Evolutionary conservation across 257 asterid species (phyloP).

Genomic region (Avicennia marina): DNA sequence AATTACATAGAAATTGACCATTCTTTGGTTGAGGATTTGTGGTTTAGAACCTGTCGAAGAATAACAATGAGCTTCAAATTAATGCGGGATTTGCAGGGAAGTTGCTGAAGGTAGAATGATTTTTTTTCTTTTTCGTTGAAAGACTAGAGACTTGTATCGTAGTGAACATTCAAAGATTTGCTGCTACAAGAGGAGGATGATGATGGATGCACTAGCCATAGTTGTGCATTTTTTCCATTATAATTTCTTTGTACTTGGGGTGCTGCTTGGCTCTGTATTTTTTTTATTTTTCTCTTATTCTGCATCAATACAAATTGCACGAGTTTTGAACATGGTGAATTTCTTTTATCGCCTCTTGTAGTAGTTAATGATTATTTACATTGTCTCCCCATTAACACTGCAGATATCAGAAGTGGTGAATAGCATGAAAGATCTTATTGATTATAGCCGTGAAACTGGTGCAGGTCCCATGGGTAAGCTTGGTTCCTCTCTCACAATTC

Average conservation of each 20-base stretch:
- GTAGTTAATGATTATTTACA: neutral
- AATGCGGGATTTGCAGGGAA: too few relatives aligned
- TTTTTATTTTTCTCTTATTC: too few relatives aligned
- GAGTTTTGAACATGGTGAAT: neutral
- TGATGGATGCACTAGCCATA: neutral
- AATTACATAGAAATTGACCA: too few relatives aligned
- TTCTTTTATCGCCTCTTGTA: neutral
- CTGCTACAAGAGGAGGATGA: too few relatives aligned
- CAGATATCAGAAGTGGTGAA: constrained; percentile 99
- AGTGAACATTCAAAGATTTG: too few relatives aligned
- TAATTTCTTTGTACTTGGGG: neutral
- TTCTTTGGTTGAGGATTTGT: too few relatives aligned
- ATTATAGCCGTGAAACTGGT: constrained; percentile 84
- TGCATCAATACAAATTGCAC: too few relatives aligned
- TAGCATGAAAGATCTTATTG: constrained; percentile 99
- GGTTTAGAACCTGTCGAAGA: neutral
- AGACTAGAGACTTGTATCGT: too few relatives aligned
- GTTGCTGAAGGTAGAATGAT: too few relatives aligned
- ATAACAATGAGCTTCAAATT: too few relatives aligned
- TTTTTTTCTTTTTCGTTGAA: too few relatives aligned
- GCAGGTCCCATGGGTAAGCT: constrained; percentile 97
- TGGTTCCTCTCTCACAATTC: neutral
- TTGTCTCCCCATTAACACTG: constrained; percentile 19
- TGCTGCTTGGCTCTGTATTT: too few relatives aligned
- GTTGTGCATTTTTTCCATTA: neutral